Evolutionary conservation across 768 basidiomycete genomes (phyloP).

Genomic region (Botryobasidium botryosum): DNA sequence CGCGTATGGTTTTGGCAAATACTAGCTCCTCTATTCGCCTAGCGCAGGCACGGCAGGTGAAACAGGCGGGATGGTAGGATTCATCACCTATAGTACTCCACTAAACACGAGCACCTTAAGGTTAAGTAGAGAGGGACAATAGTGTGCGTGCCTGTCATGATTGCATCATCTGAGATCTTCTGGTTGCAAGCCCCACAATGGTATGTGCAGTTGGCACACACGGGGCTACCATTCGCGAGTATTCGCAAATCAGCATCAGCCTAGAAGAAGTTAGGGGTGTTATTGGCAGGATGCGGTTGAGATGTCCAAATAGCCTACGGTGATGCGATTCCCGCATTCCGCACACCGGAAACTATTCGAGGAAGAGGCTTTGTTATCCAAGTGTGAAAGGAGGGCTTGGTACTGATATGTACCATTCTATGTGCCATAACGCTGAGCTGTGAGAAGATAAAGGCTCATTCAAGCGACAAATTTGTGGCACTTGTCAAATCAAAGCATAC

Average conservation of each 20-base stretch:
- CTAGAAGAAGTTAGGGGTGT: slow-evolving; percentile 7
- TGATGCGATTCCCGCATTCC: slow-evolving; percentile 81
- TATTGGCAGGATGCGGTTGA: not conserved
- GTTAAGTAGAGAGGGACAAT: too few species aligned
- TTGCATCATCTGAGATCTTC: slow-evolving; percentile 94
- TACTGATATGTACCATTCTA: slow-evolving; percentile 36
- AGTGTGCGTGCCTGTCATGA: too few species aligned
- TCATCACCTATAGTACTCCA: too few species aligned
- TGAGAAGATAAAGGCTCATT: slow-evolving; percentile 8
- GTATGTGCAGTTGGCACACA: slow-evolving; percentile 86
- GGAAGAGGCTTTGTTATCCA: too few species aligned
- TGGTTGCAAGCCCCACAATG: slow-evolving; percentile 87
- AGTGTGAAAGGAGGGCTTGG: too few species aligned
- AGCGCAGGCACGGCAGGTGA: slow-evolving; percentile 91
- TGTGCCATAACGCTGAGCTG: slow-evolving; percentile 88
- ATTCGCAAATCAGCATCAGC: slow-evolving; percentile 93
- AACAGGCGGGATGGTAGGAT: slow-evolving; percentile 95
- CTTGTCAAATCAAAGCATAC: too few species aligned
- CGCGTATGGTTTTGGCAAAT: slow-evolving; percentile 95
- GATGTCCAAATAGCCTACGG: slow-evolving; percentile 20
- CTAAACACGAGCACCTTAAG: too few species aligned
- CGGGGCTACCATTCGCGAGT: slow-evolving; percentile 93
- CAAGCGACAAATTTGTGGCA: too few species aligned
- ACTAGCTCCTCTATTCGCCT: slow-evolving; percentile 94
- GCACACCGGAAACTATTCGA: slow-evolving; percentile 68